Conservation (phyloP, 768 basidiomycete species). For the Termitomyces sp. region DNA sequence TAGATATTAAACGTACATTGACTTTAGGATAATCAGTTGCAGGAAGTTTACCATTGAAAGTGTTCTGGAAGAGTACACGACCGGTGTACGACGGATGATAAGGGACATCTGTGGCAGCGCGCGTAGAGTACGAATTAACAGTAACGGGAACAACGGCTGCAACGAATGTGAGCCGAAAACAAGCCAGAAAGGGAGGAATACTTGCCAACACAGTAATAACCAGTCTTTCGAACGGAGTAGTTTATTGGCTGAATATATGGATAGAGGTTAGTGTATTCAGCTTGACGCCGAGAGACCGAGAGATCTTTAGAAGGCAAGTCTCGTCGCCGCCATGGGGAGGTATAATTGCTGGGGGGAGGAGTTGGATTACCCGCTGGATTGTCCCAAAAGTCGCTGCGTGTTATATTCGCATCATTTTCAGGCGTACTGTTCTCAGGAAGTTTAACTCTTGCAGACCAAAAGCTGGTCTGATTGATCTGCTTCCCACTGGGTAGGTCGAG, state of each 20-base stretch:
- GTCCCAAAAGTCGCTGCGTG: constrained; percentile 45
- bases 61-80: constrained; percentile 79
- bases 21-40: constrained; percentile 98
- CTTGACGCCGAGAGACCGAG: constrained; percentile 18
- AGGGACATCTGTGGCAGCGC: constrained; percentile 45
- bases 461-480: constrained; percentile 65
- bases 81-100: constrained; percentile 79
- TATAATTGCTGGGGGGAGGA: constrained; percentile 39
- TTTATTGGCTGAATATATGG: constrained; percentile 68
- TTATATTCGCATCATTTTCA: constrained; percentile 13
- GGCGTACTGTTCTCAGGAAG: constrained; percentile 40
- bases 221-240: constrained; percentile 80
- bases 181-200: constrained; percentile 8
- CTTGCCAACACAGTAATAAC: constrained; percentile 95
- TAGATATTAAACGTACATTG: constrained; percentile 47
- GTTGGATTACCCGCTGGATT: constrained; percentile 57
- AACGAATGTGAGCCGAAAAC: neutral
- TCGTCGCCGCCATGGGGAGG: constrained; percentile 42
- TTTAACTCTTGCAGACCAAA: constrained; percentile 81
- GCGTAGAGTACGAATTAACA: constrained; percentile 41
- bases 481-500: constrained; percentile 63
- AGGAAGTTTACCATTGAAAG: constrained; percentile 82
- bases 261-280: constrained; percentile 40
- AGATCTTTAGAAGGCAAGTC: neutral
- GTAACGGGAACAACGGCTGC: constrained; percentile 87